phyloP scores from a whole-genome alignment of 495 filamentous ascomycete genomes.

The Beverwykella pulmonaria region DNA sequence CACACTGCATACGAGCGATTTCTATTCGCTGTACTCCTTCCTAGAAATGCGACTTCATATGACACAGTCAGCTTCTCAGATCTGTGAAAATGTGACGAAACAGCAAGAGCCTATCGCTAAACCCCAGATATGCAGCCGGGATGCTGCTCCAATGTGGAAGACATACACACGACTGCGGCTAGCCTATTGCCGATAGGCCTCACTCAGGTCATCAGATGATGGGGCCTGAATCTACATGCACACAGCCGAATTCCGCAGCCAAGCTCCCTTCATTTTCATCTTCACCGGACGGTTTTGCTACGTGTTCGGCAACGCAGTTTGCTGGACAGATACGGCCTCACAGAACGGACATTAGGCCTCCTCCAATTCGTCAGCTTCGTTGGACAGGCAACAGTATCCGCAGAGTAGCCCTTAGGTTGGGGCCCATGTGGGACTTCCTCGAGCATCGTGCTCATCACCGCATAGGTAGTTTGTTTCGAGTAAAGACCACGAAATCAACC shows the following conservation, averaged over 20 bases:
- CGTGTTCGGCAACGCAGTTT: not conserved
- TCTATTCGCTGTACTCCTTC: not conserved
- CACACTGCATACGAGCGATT: slow-evolving; percentile 7
- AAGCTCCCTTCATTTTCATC: no score
- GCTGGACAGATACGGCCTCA: not conserved
- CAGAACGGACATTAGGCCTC: no score
- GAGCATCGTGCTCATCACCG: not conserved
- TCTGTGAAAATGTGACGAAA: not conserved
- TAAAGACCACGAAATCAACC: not conserved
- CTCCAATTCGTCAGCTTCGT: not conserved
- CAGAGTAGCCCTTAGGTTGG: not conserved
- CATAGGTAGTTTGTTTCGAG: not conserved
- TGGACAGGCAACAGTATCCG: not conserved
- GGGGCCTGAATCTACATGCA: not conserved
- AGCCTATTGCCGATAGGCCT: not conserved
- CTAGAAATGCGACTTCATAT: not conserved
- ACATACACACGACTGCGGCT: slow-evolving; percentile 6
- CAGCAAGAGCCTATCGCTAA: not conserved
- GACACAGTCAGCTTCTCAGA: slow-evolving; percentile 7
- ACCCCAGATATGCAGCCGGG: not conserved
- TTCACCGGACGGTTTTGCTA: slow-evolving; percentile 16
- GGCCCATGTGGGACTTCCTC: not conserved
- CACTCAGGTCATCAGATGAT: not conserved
- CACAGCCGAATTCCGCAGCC: slow-evolving; percentile 8
- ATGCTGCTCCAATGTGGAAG: not conserved